Percentiles rank a stretch among this genome's conserved stretches.
Conservation (phyloP, 2,329 filamentous ascomycete species). For the Fusarium agapanthi region DNA sequence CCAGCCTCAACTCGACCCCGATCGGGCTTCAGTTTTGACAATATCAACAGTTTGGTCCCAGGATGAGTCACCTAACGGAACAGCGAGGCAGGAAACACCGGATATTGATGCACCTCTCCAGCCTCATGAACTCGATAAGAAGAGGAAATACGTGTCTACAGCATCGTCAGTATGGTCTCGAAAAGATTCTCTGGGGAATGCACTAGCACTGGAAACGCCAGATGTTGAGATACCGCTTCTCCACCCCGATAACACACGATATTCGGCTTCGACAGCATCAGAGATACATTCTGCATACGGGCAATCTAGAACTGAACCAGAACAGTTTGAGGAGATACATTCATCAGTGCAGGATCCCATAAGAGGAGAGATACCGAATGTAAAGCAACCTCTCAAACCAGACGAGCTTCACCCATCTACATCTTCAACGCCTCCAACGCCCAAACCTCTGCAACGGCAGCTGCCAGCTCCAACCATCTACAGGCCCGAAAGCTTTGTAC, state of each 20-base stretch:
- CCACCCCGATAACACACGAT: conserved; percentile 5
- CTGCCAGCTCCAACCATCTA: conserved; percentile 6
- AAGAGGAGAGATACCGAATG: conserved; percentile 8
- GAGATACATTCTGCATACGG: conserved; percentile 15
- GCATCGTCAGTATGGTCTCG: conserved; percentile 10
- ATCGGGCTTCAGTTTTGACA: conserved; percentile 19
- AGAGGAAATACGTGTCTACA: conserved; percentile 13
- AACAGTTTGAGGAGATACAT: conserved; percentile 16
- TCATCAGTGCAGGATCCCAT: conserved; percentile 2
- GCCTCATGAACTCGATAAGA: conserved; percentile 10
- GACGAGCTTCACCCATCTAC: conserved; percentile 10
- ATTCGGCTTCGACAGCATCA: conserved; percentile 28
- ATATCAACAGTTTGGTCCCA: conserved; percentile 23
- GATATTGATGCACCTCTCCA: conserved; percentile 18
- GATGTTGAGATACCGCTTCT: conserved; percentile 15
- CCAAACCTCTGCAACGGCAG: background rate
- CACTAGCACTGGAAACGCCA: conserved; percentile 4
- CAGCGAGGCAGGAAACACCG: conserved; percentile 8
- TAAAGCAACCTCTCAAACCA: conserved; percentile 5
- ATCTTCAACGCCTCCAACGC: conserved; percentile 17
- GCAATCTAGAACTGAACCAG: background rate
- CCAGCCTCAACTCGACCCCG: conserved; percentile 2
- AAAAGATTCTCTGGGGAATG: background rate
- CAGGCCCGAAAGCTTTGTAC: conserved; percentile 12
- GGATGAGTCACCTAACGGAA: background rate